phyloP scores from a whole-genome alignment of 768 basidiomycete species.

The Floccularia luteovirens region DNA sequence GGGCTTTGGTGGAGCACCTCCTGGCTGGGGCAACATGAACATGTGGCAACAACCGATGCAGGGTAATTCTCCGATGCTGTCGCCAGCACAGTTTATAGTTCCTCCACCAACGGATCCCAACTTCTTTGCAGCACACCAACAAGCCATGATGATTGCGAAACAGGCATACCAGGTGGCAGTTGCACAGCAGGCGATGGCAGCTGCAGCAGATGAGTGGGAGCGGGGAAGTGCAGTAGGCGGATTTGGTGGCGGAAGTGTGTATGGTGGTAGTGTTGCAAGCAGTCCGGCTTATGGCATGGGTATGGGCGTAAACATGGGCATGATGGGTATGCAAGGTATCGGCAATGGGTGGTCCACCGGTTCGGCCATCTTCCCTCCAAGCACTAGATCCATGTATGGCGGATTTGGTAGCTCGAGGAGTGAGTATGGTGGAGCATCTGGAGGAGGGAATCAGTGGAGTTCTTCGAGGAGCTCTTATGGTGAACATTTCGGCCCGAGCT shows the following conservation, averaged over 20 bases:
- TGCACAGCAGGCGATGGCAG: constrained; percentile 84
- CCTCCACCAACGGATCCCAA: constrained; percentile 42
- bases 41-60: constrained; percentile 22
- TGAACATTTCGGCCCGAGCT: constrained; percentile 44
- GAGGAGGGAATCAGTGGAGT: constrained; percentile 39
- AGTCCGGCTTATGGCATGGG: constrained; percentile 19
- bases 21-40: constrained; percentile 11
- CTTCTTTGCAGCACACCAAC: constrained; percentile 73
- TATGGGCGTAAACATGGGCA: constrained; percentile 33
- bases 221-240: constrained; percentile 55
- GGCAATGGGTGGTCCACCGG: constrained; percentile 37
- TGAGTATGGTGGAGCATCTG: constrained; percentile 44
- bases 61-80: too few relatives aligned
- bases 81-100: constrained; percentile 36
- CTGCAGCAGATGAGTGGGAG: constrained; percentile 91
- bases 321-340: constrained; percentile 28
- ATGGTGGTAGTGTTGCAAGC: constrained; percentile 24
- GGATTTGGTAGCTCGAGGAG: constrained; percentile 42
- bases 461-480: constrained; percentile 67
- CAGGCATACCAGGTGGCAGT: constrained; percentile 88
- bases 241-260: constrained; percentile 36
- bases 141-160: constrained; percentile 81
- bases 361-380: constrained; percentile 42
- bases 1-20: constrained; percentile 14
- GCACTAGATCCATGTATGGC: constrained; percentile 50